Evolutionary conservation across 495 filamentous ascomycete species (phyloP).

Genomic region (Talaromyces liani): DNA sequence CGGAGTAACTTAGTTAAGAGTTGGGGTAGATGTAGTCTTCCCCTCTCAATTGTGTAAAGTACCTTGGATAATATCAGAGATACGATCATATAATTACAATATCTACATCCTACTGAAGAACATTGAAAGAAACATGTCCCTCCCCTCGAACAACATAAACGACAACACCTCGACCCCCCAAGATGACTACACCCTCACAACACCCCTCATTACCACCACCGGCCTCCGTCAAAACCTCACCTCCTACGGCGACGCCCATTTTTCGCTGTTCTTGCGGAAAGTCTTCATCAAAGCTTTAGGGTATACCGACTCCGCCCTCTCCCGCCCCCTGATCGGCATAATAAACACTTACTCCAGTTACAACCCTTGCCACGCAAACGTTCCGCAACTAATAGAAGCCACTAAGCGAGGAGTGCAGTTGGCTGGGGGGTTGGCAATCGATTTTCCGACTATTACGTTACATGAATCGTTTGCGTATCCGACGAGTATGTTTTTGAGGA

Average conservation of each 20-base stretch:
- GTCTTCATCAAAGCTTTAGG: conserved; percentile 65
- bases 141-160: not conserved
- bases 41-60: no score
- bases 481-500: conserved; percentile 62
- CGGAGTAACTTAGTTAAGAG: not conserved
- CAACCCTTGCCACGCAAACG: conserved; percentile 63
- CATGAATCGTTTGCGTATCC: conserved; percentile 56
- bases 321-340: conserved; percentile 57
- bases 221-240: conserved; percentile 55
- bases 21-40: not conserved
- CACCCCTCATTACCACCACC: conserved; percentile 34
- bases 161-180: conserved; percentile 8
- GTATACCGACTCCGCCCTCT: conserved; percentile 59
- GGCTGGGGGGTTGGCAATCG: conserved; percentile 52
- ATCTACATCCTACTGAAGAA: not conserved
- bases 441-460: conserved; percentile 61
- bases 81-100: no score
- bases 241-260: conserved; percentile 63
- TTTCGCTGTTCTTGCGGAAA: conserved; percentile 62
- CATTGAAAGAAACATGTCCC: not conserved
- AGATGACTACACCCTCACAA: conserved; percentile 47
- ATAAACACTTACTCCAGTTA: conserved; percentile 60
- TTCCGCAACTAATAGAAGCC: conserved; percentile 60
- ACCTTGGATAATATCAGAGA: no score
- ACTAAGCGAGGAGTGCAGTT: conserved; percentile 56